phyloP scores from a whole-genome alignment of 805 yeast species.

The Grigorovia transvaalensis region DNA sequence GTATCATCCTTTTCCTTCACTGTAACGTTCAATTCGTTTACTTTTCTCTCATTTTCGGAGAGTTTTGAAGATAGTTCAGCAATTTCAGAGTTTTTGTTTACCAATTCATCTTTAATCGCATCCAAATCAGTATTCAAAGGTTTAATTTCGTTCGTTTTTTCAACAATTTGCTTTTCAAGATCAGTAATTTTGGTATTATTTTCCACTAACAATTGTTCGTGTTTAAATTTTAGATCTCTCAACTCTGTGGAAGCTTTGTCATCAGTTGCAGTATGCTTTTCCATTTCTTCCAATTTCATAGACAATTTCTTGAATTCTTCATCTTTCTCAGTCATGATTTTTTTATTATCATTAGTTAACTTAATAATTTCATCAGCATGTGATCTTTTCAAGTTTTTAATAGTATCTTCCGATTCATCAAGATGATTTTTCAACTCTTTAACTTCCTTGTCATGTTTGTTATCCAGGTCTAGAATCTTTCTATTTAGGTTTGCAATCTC shows the following conservation, averaged over 20 bases:
- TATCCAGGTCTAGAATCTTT: not conserved
- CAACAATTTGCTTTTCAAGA: not conserved
- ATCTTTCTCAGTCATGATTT: not conserved
- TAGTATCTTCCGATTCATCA: not conserved
- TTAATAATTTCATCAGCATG: not conserved
- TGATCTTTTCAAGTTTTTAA: not conserved
- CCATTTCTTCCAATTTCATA: not conserved
- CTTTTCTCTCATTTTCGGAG: constrained; percentile 10
- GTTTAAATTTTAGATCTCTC: not conserved
- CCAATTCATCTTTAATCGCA: not conserved
- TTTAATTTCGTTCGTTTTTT: not conserved
- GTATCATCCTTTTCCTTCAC: constrained; percentile 3
- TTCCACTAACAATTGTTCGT: not conserved
- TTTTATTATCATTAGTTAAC: not conserved
- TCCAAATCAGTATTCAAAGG: not conserved
- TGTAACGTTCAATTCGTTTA: constrained; percentile 3
- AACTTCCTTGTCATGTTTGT: not conserved
- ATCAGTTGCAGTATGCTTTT: not conserved
- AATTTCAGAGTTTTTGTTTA: not conserved
- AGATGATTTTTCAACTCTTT: not conserved
- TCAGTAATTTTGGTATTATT: not conserved
- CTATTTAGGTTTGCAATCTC: constrained; percentile 2
- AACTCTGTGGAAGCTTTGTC: not conserved
- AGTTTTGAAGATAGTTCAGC: not conserved
- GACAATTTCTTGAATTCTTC: not conserved